phyloP scores from a whole-genome alignment of 192 early-diverging fungal species.

The Mortierella claussenii region DNA sequence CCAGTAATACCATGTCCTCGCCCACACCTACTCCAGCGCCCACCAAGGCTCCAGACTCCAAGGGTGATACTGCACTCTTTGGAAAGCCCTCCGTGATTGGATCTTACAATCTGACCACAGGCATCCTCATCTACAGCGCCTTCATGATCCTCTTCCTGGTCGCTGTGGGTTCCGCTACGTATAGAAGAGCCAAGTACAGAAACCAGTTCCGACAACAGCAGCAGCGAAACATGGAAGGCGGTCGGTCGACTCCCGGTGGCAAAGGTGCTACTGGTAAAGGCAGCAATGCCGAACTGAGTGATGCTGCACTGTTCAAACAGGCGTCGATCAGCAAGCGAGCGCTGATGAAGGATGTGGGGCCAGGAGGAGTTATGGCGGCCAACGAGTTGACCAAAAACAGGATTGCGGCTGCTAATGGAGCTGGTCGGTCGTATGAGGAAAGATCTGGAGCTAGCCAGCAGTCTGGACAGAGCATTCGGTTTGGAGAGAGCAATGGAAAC shows the following conservation, averaged over 20 bases:
- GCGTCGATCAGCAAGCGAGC: not conserved
- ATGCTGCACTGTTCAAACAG: not conserved
- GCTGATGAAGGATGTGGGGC: slow-evolving; percentile 12
- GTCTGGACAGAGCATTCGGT: not conserved
- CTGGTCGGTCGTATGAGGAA: slow-evolving; percentile 42
- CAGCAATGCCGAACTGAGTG: not conserved
- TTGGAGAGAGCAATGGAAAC: not conserved
- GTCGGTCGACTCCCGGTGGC: not conserved
- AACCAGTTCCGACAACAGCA: slow-evolving; percentile 1
- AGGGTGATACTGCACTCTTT: slow-evolving; percentile 3
- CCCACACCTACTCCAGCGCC: not conserved
- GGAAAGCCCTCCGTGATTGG: slow-evolving; percentile 9
- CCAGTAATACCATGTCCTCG: not conserved
- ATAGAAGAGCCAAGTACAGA: slow-evolving; percentile 2
- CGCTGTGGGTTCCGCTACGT: not conserved
- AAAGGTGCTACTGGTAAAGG: not conserved
- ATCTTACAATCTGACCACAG: slow-evolving; percentile 19
- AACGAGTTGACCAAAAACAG: slow-evolving; percentile 18
- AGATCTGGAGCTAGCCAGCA: slow-evolving; percentile 9
- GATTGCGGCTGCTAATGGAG: slow-evolving; percentile 13
- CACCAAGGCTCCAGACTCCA: not conserved
- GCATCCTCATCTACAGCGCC: slow-evolving; percentile 18
- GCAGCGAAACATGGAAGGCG: not conserved
- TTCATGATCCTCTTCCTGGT: slow-evolving; percentile 1
- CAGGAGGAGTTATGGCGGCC: slow-evolving; percentile 6